phyloP scores from a whole-genome alignment of 352 stramenopile species.

The Pythium rhizo-oryzae region DNA sequence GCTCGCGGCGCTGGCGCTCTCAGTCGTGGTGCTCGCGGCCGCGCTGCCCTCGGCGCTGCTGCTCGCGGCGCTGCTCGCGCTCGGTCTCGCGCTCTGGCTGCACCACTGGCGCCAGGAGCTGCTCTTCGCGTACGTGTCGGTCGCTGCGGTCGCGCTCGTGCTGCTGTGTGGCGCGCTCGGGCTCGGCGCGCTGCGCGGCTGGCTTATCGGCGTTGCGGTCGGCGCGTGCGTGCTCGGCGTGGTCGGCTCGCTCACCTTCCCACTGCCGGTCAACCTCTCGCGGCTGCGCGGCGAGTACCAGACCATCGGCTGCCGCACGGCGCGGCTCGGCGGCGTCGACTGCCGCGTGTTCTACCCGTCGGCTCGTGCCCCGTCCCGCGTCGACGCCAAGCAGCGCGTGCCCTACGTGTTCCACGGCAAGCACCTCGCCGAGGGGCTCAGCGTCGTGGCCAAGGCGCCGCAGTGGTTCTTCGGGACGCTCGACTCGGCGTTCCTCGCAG shows the following conservation, averaged over 20 bases:
- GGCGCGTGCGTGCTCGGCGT: not conserved
- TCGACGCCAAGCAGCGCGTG: slow-evolving; percentile 19
- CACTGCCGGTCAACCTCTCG: slow-evolving; percentile 50
- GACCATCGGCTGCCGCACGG: slow-evolving; percentile 46
- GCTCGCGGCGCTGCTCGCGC: not conserved
- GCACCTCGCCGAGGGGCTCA: slow-evolving; percentile 54
- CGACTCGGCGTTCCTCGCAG: slow-evolving; percentile 48
- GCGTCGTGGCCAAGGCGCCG: slow-evolving; percentile 50
- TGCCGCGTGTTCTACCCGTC: slow-evolving; percentile 73
- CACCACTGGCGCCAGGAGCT: slow-evolving; percentile 23
- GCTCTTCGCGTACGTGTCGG: slow-evolving; percentile 12
- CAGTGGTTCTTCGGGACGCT: slow-evolving; percentile 61
- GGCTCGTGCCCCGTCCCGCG: slow-evolving; percentile 5
- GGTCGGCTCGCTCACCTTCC: slow-evolving; percentile 49
- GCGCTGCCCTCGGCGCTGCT: not conserved
- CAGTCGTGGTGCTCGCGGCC: not conserved
- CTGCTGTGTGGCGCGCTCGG: not conserved
- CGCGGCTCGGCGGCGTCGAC: slow-evolving; percentile 50
- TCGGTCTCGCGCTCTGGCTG: slow-evolving; percentile 8
- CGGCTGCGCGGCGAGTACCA: slow-evolving; percentile 41
- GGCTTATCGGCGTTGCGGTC: not conserved
- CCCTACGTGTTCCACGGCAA: slow-evolving; percentile 55
- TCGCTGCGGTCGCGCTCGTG: not conserved
- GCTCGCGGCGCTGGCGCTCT: not conserved
- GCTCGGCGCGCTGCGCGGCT: not conserved